phyloP scores from a whole-genome alignment of 441 rosid species.

The Aleurites moluccanus region DNA sequence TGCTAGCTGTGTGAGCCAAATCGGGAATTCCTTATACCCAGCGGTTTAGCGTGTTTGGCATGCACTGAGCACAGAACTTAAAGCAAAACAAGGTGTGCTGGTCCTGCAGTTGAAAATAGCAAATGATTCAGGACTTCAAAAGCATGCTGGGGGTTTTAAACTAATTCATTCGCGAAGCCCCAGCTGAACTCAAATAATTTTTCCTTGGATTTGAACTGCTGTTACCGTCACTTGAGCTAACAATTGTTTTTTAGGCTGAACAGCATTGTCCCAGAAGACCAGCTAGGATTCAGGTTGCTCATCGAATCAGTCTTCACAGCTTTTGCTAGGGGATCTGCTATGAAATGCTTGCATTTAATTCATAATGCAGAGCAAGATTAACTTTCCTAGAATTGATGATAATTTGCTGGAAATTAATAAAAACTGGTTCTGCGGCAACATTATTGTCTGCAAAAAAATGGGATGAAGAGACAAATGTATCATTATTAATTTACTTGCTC shows the following conservation, averaged over 20 bases:
- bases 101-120: not conserved
- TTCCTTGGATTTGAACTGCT: not conserved
- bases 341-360: not conserved
- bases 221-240: not conserved
- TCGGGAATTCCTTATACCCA: not conserved
- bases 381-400: not conserved
- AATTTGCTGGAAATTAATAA: not conserved
- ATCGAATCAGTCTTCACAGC: not conserved
- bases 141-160: not conserved
- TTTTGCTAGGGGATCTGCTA: not conserved
- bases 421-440: not conserved
- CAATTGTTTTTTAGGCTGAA: not conserved
- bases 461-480: not conserved
- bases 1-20: not conserved
- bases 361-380: not conserved
- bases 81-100: not conserved
- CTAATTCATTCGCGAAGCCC: not conserved
- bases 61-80: not conserved
- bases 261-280: no score
- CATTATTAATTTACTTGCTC: not conserved
- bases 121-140: not conserved
- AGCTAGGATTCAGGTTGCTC: no score
- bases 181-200: not conserved
- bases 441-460: not conserved
- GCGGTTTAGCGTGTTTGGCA: not conserved